Conservation (phyloP, 106 monocot species). For the Narthecium ossifragum region DNA sequence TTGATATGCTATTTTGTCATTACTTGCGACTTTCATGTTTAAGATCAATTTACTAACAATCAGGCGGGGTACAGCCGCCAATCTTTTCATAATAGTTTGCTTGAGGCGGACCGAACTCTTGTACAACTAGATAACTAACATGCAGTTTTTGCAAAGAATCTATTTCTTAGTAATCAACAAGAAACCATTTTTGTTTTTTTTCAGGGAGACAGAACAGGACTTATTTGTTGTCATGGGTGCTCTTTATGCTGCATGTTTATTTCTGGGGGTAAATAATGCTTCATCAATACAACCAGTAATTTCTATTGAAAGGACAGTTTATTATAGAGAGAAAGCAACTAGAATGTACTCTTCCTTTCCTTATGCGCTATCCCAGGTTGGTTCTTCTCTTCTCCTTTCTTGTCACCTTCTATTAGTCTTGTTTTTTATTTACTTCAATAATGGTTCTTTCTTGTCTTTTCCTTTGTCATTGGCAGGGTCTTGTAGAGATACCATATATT, state of each 20-base stretch:
- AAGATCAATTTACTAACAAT: too few relatives aligned
- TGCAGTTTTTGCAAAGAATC: too few relatives aligned
- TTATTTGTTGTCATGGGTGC: constrained; percentile 42
- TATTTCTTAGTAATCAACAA: neutral
- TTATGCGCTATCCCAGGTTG: constrained; percentile 76
- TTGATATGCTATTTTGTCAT: too few relatives aligned
- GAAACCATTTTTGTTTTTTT: neutral
- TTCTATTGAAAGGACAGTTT: constrained; percentile 57
- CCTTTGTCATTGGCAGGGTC: constrained; percentile 25
- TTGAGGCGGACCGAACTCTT: too few relatives aligned
- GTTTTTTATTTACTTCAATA: too few relatives aligned
- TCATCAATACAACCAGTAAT: constrained; percentile 55
- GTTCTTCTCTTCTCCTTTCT: neutral
- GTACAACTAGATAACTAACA: too few relatives aligned
- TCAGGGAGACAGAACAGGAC: constrained; percentile 32
- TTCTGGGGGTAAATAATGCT: constrained; percentile 59
- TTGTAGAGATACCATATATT: constrained; percentile 71
- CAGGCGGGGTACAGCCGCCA: too few relatives aligned
- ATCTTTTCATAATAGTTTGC: too few relatives aligned
- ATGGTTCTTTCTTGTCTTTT: neutral
- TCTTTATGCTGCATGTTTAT: constrained; percentile 53
- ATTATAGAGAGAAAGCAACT: constrained; percentile 58
- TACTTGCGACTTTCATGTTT: too few relatives aligned
- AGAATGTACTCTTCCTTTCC: constrained; percentile 72
- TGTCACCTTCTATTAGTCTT: too few relatives aligned